These are phyloP conservation scores for Capronia epimyces DNA, from an alignment of 2,329 filamentous ascomycete genomes.

Conservation along the genomic window DNA sequence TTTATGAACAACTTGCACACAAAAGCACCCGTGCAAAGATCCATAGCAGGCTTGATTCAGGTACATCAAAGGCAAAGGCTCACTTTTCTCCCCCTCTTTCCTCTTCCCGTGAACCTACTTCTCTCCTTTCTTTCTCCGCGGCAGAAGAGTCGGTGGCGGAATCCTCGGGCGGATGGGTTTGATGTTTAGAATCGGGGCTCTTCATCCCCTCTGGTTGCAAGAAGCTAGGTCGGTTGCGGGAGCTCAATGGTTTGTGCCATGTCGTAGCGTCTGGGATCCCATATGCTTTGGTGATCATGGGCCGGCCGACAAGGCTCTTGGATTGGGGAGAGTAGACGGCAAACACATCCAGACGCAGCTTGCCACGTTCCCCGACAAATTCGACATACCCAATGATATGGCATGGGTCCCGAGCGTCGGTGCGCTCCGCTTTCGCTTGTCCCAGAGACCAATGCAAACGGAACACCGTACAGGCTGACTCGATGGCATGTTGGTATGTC, in stretches of 20 bases:
- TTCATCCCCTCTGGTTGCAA: background rate
- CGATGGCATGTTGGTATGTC: constrained; percentile 23
- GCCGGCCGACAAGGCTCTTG: constrained; percentile 16
- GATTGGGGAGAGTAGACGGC: constrained; percentile 22
- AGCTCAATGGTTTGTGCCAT: constrained; percentile 8
- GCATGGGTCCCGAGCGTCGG: constrained; percentile 7
- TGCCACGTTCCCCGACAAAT: constrained; percentile 20
- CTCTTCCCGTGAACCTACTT: background rate
- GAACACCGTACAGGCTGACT: constrained; percentile 18
- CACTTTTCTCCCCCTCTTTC: background rate
- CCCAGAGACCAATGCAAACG: constrained; percentile 14
- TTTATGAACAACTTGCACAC: no score
- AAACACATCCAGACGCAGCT: constrained; percentile 14
- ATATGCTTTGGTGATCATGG: constrained; percentile 13
- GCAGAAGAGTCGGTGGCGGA: no score
- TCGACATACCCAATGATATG: constrained; percentile 16
- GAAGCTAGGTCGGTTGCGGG: no score
- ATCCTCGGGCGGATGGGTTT: no score
- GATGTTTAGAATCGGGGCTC: no score
- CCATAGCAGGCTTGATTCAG: no score
- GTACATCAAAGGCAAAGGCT: background rate
- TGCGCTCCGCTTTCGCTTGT: constrained; percentile 4
- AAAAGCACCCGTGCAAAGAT: no score
- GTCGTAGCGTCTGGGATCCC: constrained; percentile 13
- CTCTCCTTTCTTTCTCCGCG: background rate